Evolutionary conservation across 2,329 filamentous ascomycete genomes (phyloP).

Genomic region (Fusarium tanahbumbuense): DNA sequence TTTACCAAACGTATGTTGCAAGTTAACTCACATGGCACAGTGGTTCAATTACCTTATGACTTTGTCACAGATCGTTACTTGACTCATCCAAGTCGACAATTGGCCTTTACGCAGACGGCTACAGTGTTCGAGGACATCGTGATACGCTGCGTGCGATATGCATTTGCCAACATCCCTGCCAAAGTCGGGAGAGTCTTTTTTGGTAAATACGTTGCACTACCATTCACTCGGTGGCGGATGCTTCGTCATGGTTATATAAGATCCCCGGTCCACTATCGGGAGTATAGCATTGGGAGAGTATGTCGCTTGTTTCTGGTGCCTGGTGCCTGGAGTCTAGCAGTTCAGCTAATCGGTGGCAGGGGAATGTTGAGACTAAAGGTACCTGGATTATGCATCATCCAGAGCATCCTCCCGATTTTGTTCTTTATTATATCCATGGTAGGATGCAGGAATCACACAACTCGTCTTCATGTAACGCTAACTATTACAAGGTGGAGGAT

Average conservation of each 20-base stretch:
- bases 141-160: slow-evolving; percentile 80
- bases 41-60: slow-evolving; percentile 47
- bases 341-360: slow-evolving; percentile 23
- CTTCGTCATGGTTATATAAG: slow-evolving; percentile 74
- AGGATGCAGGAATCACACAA: slow-evolving; percentile 38
- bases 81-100: slow-evolving; percentile 48
- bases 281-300: slow-evolving; percentile 52
- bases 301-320: not conserved
- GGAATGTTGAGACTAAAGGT: slow-evolving; percentile 65
- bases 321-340: not conserved
- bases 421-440: slow-evolving; percentile 88
- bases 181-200: slow-evolving; percentile 81
- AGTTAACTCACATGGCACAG: slow-evolving; percentile 39
- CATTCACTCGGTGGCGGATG: slow-evolving; percentile 81
- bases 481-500: slow-evolving; percentile 73
- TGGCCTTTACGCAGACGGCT: slow-evolving; percentile 75
- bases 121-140: slow-evolving; percentile 82
- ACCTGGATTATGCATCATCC: slow-evolving; percentile 76
- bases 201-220: slow-evolving; percentile 76
- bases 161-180: slow-evolving; percentile 77
- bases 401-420: slow-evolving; percentile 73
- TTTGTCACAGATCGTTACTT: slow-evolving; percentile 50
- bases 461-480: slow-evolving; percentile 6
- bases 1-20: not conserved
- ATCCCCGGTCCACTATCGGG: slow-evolving; percentile 73